A percentile compares a stretch with the other conserved stretches of the same genome.
phyloP scores from a whole-genome alignment of 306 rosid genomes.

The Urtica urens region DNA sequence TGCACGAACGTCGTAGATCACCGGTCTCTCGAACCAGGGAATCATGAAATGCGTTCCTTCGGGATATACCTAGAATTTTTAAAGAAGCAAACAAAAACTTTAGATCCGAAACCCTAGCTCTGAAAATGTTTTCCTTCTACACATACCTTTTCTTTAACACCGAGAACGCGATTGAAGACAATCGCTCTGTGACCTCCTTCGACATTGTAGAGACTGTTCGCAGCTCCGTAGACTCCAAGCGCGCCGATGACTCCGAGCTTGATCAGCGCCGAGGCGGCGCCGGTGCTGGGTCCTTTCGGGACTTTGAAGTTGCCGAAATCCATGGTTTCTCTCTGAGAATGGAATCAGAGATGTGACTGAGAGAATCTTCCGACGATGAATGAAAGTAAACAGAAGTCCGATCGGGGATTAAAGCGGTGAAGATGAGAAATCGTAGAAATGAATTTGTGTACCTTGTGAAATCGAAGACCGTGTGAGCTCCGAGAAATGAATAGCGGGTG shows the following conservation, averaged over 20 bases:
- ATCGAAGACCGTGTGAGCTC: too few species aligned
- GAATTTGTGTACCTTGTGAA: too few species aligned
- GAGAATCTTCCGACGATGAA: background rate
- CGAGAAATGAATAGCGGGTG: too few species aligned
- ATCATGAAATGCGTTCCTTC: constrained; percentile 77
- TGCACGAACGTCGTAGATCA: constrained; percentile 82
- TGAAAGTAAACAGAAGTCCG: background rate
- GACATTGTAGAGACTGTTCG: constrained; percentile 76
- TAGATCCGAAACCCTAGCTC: background rate
- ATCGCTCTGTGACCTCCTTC: constrained; percentile 86
- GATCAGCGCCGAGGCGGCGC: constrained; percentile 37
- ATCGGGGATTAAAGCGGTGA: too few species aligned
- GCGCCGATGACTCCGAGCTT: constrained; percentile 47
- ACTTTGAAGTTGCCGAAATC: constrained; percentile 26
- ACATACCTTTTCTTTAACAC: constrained; percentile 69
- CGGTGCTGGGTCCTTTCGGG: constrained; percentile 52
- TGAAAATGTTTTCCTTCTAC: background rate
- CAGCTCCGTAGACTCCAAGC: constrained; percentile 48
- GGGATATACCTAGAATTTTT: constrained; percentile 83
- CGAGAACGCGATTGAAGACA: constrained; percentile 64
- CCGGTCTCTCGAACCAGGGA: constrained; percentile 88
- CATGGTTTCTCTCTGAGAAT: too few species aligned
- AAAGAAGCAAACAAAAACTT: constrained; percentile 17
- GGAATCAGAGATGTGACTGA: background rate
- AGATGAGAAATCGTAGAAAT: too few species aligned